phyloP scores from a whole-genome alignment of 108 stramenopile genomes.

The Stephanodiscus triporus region DNA sequence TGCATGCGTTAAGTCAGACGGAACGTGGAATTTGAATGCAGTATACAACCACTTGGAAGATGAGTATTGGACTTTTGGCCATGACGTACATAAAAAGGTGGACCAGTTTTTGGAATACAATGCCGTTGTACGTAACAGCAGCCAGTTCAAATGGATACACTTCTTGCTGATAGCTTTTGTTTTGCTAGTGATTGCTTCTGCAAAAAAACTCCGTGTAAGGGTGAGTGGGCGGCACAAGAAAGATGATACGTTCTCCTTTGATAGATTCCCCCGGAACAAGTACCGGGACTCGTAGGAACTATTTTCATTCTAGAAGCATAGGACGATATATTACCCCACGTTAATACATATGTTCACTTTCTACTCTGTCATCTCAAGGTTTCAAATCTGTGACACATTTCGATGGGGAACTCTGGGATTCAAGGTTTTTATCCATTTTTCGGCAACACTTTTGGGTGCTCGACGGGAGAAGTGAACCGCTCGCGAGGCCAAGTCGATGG shows the following conservation, averaged over 20 bases:
- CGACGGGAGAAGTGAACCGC: constrained; percentile 54
- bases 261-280: constrained; percentile 2
- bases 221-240: constrained; percentile 41
- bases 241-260: constrained; percentile 10
- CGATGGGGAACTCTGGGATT: constrained; percentile 28
- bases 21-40: constrained; percentile 46
- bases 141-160: background rate
- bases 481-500: constrained; percentile 15
- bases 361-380: background rate
- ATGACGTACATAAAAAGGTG: constrained; percentile 14
- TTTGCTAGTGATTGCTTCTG: constrained; percentile 8
- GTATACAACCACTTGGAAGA: constrained; percentile 43
- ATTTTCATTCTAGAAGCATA: background rate
- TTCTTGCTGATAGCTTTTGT: constrained; percentile 11
- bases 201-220: constrained; percentile 17
- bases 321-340: background rate
- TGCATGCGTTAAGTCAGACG: constrained; percentile 21
- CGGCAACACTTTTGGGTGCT: constrained; percentile 36
- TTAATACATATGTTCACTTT: background rate
- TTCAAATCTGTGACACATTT: background rate
- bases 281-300: background rate
- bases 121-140: background rate
- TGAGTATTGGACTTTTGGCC: constrained; percentile 47
- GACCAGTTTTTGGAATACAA: constrained; percentile 25
- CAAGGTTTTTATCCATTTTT: constrained; percentile 63